Conservation (phyloP, 1,284 basidiomycete genomes). For the Xanthoconium separans region DNA sequence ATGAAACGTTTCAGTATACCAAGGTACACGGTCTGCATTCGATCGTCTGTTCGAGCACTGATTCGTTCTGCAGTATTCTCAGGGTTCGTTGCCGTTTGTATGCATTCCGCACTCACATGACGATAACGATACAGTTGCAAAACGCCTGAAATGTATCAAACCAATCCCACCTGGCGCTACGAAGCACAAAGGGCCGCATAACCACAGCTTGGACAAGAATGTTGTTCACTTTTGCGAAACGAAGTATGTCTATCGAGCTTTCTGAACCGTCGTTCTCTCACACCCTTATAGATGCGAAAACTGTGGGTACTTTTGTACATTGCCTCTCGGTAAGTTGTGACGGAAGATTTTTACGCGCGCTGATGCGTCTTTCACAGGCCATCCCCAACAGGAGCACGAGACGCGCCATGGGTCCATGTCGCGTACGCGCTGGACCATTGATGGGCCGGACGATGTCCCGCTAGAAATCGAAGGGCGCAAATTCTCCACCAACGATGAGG, state of each 20-base stretch:
- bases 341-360: not conserved
- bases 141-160: conserved; percentile 48
- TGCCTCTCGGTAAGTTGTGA: conserved; percentile 47
- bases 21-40: conserved; percentile 34
- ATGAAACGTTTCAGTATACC: conserved; percentile 49
- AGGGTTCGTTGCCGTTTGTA: conserved; percentile 18
- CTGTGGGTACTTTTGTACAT: conserved; percentile 59
- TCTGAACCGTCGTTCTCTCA: conserved; percentile 29
- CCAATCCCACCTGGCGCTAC: conserved; percentile 42
- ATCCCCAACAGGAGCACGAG: conserved; percentile 31
- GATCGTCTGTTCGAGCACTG: not conserved
- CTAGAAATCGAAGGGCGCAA: not conserved
- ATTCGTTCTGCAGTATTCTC: conserved; percentile 21
- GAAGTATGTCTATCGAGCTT: conserved; percentile 30
- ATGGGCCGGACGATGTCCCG: not conserved
- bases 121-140: conserved; percentile 37
- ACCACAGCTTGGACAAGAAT: conserved; percentile 43
- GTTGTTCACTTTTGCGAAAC: conserved; percentile 52
- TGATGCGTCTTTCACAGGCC: conserved; percentile 4
- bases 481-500: conserved; percentile 29
- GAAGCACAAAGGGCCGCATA: conserved; percentile 47
- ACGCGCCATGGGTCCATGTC: conserved; percentile 52
- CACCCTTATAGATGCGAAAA: conserved; percentile 43
- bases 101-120: not conserved
- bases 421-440: not conserved